These are phyloP conservation scores for Cordyceps farinosa DNA, from an alignment of 2,329 filamentous ascomycete species.

Conservation along the genomic window DNA sequence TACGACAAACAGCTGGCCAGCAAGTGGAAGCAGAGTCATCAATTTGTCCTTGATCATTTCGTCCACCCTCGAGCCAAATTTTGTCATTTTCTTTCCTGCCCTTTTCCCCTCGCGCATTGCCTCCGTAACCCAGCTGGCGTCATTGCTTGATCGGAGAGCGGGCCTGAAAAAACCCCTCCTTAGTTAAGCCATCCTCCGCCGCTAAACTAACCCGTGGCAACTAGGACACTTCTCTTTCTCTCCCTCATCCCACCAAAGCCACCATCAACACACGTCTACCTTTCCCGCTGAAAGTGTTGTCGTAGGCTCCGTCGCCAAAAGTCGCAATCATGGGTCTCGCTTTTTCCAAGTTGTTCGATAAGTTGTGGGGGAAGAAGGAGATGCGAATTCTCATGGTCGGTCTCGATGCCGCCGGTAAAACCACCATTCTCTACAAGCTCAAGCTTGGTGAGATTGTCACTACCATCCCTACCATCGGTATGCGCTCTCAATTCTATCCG, in stretches of 20 bases:
- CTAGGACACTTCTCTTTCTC: conserved; percentile 28
- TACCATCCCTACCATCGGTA: conserved; percentile 97
- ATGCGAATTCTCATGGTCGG: conserved; percentile 99
- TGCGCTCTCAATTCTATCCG: conserved; percentile 29
- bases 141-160: conserved; percentile 19
- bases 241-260: conserved; percentile 26
- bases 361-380: conserved; percentile 99
- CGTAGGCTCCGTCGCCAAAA: conserved; percentile 33
- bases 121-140: conserved; percentile 9
- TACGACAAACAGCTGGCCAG: not conserved
- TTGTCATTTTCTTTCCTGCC: not conserved
- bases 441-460: conserved; percentile 99
- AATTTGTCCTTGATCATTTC: not conserved
- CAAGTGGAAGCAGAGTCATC: not conserved
- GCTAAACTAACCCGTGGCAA: conserved; percentile 30
- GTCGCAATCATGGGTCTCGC: conserved; percentile 91
- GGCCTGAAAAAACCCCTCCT: conserved; percentile 20
- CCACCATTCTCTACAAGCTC: conserved; percentile 99
- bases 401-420: conserved; percentile 99
- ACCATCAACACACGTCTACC: conserved; percentile 25
- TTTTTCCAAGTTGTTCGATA: conserved; percentile 94
- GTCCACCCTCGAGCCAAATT: not conserved
- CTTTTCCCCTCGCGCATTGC: conserved; percentile 9
- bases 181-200: conserved; percentile 18
- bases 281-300: conserved; percentile 14